A percentile compares a stretch with the other conserved stretches of the same genome.
phyloP scores from a whole-genome alignment of 352 stramenopile genomes.

The Phytophthora fragariae region DNA sequence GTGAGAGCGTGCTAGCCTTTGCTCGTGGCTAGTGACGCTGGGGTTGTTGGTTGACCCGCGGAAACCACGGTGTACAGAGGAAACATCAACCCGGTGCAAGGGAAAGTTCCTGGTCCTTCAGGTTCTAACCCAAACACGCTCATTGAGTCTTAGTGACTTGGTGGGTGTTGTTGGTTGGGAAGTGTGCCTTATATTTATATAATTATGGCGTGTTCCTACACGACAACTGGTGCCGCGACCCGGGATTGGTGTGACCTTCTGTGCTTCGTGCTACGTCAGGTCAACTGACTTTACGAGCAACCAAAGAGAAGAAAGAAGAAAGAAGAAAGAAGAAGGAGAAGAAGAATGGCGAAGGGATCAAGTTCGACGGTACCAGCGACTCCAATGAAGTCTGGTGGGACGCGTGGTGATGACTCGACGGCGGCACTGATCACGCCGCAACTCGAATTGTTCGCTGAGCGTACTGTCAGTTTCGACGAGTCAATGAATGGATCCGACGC shows the following conservation, averaged over 20 bases:
- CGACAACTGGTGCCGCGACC: background rate
- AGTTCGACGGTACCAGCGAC: conserved; percentile 14
- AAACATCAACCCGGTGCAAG: no score
- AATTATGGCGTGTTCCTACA: background rate
- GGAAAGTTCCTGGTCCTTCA: no score
- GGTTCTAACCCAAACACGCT: no score
- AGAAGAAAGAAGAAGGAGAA: conserved; percentile 1
- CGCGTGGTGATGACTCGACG: background rate
- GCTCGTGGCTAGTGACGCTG: no score
- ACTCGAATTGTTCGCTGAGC: background rate
- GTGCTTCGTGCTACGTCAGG: background rate
- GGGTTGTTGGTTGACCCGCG: no score
- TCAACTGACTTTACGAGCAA: background rate
- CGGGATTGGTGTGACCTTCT: background rate
- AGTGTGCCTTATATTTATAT: background rate
- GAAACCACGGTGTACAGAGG: no score
- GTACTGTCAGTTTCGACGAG: background rate
- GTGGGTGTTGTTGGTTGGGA: background rate
- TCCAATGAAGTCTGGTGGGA: conserved; percentile 3
- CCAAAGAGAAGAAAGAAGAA: background rate
- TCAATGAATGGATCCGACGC: background rate
- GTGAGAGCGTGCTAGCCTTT: no score
- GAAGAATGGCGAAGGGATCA: conserved; percentile 8
- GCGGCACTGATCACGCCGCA: background rate
- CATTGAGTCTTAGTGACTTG: background rate